A percentile compares a stretch with the other conserved stretches of the same genome.
phyloP scores from a whole-genome alignment of 2,329 filamentous ascomycete species.

The Ophiocordyceps sinensis region DNA sequence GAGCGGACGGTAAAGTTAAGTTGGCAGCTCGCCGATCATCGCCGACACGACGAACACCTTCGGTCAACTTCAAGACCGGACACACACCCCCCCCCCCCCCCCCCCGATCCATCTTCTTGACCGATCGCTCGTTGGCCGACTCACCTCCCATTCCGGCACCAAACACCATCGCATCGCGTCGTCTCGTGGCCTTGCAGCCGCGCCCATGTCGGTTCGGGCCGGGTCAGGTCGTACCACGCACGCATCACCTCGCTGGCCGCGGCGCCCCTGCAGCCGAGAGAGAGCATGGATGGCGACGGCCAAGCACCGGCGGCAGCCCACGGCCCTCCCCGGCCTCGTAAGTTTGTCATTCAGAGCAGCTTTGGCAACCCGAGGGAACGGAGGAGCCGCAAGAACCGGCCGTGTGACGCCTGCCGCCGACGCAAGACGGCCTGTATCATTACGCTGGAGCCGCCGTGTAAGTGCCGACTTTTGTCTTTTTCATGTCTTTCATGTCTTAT shows the following conservation, averaged over 20 bases:
- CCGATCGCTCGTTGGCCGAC: slow-evolving; percentile 1
- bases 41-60: too few relatives aligned
- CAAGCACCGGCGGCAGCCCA: background rate
- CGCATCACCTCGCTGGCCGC: too few relatives aligned
- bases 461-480: slow-evolving; percentile 5
- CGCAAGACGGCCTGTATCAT: slow-evolving; percentile 34
- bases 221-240: too few relatives aligned
- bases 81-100: background rate
- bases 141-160: background rate
- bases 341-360: slow-evolving; percentile 26
- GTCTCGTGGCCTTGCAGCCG: background rate
- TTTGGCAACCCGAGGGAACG: slow-evolving; percentile 24
- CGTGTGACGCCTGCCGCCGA: slow-evolving; percentile 28
- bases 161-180: background rate
- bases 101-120: background rate
- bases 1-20: too few relatives aligned
- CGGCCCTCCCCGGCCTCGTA: slow-evolving; percentile 11
- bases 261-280: too few relatives aligned
- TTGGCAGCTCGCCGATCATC: too few relatives aligned
- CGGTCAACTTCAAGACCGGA: background rate
- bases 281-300: slow-evolving; percentile 1
- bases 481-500: too few relatives aligned
- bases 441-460: slow-evolving; percentile 27
- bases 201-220: background rate
- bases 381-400: slow-evolving; percentile 29